These are phyloP conservation scores for Fusarium sp. DNA, from an alignment of 2,329 filamentous ascomycete species.

Conservation along the genomic window DNA sequence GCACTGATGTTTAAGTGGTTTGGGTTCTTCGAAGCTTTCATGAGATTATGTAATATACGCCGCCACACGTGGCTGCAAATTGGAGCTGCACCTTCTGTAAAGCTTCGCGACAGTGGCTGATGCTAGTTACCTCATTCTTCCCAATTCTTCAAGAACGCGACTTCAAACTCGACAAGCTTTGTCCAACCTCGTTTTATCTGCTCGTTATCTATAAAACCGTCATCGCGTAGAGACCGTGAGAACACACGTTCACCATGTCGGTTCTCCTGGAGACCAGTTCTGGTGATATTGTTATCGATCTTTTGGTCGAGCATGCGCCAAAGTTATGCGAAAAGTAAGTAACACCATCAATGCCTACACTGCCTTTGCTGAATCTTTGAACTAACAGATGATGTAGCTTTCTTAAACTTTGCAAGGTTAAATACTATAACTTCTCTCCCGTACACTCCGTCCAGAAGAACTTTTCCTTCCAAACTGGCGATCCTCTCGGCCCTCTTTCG, in stretches of 20 bases:
- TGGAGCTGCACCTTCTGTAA: neutral
- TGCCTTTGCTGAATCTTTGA: constrained; percentile 28
- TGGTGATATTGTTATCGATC: constrained; percentile 94
- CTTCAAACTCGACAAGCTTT: neutral
- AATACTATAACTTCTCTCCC: constrained; percentile 98
- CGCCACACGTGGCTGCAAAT: constrained; percentile 26
- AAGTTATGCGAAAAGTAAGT: constrained; percentile 95
- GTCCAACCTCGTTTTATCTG: too few species aligned
- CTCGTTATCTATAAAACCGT: neutral
- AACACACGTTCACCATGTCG: constrained; percentile 71
- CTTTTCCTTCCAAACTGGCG: constrained; percentile 96
- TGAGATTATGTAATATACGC: constrained; percentile 1
- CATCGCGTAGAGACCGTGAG: neutral
- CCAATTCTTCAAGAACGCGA: constrained; percentile 11
- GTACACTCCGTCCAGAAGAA: constrained; percentile 92
- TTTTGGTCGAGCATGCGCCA: constrained; percentile 88
- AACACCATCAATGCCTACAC: neutral
- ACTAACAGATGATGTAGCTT: constrained; percentile 74
- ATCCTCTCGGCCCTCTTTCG: constrained; percentile 88
- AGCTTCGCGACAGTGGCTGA: constrained; percentile 37
- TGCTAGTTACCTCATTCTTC: constrained; percentile 24
- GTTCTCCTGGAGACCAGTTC: constrained; percentile 92
- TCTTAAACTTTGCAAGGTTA: constrained; percentile 97
- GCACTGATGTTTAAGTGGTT: neutral
- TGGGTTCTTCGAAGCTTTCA: neutral